These are phyloP conservation scores for Didymella exigua DNA, from an alignment of 2,329 filamentous ascomycete species.

Conservation along the genomic window DNA sequence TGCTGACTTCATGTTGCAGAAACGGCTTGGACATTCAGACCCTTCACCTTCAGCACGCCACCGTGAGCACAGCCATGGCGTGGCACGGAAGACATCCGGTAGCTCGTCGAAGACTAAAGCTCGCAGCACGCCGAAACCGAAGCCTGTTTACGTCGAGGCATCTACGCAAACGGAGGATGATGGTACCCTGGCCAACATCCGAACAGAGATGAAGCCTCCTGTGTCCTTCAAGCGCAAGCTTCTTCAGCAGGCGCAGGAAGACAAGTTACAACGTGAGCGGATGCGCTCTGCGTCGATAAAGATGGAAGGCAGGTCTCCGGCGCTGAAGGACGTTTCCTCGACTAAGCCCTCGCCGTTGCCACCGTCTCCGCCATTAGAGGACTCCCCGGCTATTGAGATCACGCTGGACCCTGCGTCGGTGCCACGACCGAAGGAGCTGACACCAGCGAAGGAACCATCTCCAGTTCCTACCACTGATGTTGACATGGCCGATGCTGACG, in stretches of 20 bases:
- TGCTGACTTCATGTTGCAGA: constrained; percentile 40
- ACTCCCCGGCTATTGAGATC: constrained; percentile 36
- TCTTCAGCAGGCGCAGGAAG: constrained; percentile 46
- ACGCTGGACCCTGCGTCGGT: constrained; percentile 27
- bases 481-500: constrained; percentile 28
- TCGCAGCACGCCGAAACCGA: constrained; percentile 34
- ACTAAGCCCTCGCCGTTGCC: constrained; percentile 41
- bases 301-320: constrained; percentile 40
- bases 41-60: constrained; percentile 44
- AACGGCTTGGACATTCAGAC: constrained; percentile 45
- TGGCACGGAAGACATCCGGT: constrained; percentile 44
- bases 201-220: constrained; percentile 34
- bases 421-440: constrained; percentile 27
- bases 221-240: constrained; percentile 47
- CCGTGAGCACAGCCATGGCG: constrained; percentile 44
- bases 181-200: constrained; percentile 9
- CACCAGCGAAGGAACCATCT: constrained; percentile 31
- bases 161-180: constrained; percentile 44
- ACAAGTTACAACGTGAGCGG: constrained; percentile 46
- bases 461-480: constrained; percentile 23
- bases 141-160: constrained; percentile 41
- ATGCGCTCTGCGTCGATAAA: constrained; percentile 46
- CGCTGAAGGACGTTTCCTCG: constrained; percentile 40
- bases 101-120: constrained; percentile 50
- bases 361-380: constrained; percentile 31